A percentile compares a stretch with the other conserved stretches of the same genome.
Evolutionary conservation across 371 early-diverging fungal species (phyloP).

Genomic region (Rhizopus delemar): DNA sequence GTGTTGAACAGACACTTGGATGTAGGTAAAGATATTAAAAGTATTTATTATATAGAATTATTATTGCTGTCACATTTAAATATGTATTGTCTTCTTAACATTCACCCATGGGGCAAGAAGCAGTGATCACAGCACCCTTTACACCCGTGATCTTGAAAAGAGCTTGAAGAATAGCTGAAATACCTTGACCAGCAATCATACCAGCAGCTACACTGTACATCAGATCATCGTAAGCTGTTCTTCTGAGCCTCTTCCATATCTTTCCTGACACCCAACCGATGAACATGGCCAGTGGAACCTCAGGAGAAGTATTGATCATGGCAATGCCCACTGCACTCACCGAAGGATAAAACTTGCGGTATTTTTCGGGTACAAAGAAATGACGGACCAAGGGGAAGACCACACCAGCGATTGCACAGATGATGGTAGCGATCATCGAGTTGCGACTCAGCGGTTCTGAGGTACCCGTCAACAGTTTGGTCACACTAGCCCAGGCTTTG

Average conservation of each 20-base stretch:
- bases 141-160: conserved; percentile 50
- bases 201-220: conserved; percentile 68
- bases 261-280: conserved; percentile 57
- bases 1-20: too few relatives aligned
- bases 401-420: conserved; percentile 53
- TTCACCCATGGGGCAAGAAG: conserved; percentile 26
- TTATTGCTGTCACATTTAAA: too few relatives aligned
- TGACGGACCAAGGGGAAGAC: conserved; percentile 51
- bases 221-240: conserved; percentile 45
- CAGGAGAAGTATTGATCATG: conserved; percentile 64
- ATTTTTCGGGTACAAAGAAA: conserved; percentile 55
- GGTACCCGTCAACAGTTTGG: conserved; percentile 54
- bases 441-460: conserved; percentile 46
- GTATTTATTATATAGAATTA: too few relatives aligned
- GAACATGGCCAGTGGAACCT: conserved; percentile 62
- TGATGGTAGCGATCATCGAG: conserved; percentile 52
- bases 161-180: conserved; percentile 66
- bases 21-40: too few relatives aligned
- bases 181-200: conserved; percentile 76
- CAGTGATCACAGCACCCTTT: conserved; percentile 21
- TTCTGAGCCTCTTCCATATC: conserved; percentile 56
- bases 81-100: background rate
- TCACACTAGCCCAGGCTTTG: conserved; percentile 65
- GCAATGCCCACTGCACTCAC: conserved; percentile 71
- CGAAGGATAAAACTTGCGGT: conserved; percentile 60